Base-by-base conservation (phyloP, 2,329 filamentous ascomycete genomes). In the Aaosphaeria pasadenensis region DNA sequence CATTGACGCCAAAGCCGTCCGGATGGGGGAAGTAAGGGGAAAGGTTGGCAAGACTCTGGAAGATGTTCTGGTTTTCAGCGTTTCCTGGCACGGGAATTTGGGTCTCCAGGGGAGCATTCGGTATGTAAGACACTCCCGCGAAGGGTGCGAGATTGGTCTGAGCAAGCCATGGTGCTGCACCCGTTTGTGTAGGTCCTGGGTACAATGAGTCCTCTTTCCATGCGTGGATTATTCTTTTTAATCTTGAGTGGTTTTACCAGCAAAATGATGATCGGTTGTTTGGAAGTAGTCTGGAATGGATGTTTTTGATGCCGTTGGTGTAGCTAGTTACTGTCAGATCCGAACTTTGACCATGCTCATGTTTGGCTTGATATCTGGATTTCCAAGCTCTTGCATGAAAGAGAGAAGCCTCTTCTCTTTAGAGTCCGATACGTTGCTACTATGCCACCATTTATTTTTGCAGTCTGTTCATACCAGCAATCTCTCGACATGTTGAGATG, bases 81-180 rank as follows among this genome's bases (percentile, higher is more conserved):
- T 77, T 77, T 29, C 85, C 85, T 45, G 77, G 63, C 44, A 90
- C 86, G 0, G 87, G 85, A 17, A 86, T 75, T 33, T 82, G 80
- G 1, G 87, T 91, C 72, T 89, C 85, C 48, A 91, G 73, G 43
- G 87, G 87, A 43, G 78, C 74, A 59, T 88, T 88, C 11, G 86
- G 84, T 31, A 85, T 81, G 62, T 83, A 89, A 5, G 83, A 80
- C 6, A 82, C 77, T 11, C 71, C 66, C 13, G 72, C 65, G 53
- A 87, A 86, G 17, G 85, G 78, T 36, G 87, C 83, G 1, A 80
- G 79, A 54, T 86, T 84, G 5, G 83, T 88, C 70, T 89, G 81
- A 1, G 86, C 87, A 48, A 91, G 72, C 64, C 89, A 89, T 1
- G 87, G 82, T 29, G 86, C 76, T 47, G 71, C 73, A 11, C 87